Base-by-base conservation (phyloP, 1,139 yeast species). In the Kazachstania sp. region DNA sequence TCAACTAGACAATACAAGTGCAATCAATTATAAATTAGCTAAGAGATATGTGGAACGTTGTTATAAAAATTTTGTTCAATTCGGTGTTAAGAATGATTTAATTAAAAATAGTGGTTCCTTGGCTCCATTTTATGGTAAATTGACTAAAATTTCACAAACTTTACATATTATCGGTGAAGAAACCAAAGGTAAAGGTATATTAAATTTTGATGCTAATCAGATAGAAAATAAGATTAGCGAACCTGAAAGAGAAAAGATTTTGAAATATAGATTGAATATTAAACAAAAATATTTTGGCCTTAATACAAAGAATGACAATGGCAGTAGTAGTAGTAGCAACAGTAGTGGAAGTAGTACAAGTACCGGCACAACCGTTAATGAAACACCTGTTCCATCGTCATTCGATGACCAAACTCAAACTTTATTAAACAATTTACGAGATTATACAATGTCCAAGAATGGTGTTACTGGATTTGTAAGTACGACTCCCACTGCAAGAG, bases 11-110 rank as follows among this genome's bases (percentile, higher is more conserved):
- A 54, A 57, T n/a, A 64, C 61, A 13, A 51, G 62, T 4, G 61
- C 62, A 19, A 54, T 74, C 34, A 70, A 72, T 43, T 66, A 66
- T 52, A 70, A 71, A 52, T 54, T 75, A 41, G 62, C 68, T 6
- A 69, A 70, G 51, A 66, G 79, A 53, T 75, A 72, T 54, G 72
- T 73, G 46, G 79, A 75, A 54, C 68, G 78, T 41, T 60, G 73
- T 26, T 64, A 69, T 48, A 73, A 70, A 54, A 71, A 75, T 42
- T 73, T 75, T 46, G 67, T 75, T 34, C 74, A 71, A 49, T 75
- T 70, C 50, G 64, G 70, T 34, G 52, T 66, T n/a, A 66, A 63
- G 49, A 55, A 67, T 3, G 64, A 64, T 34, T 49, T 69, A 12
- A 60, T 68, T n/a, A 63, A 54, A 45, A 60, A 51, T 41, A 36